Base-by-base conservation (phyloP, 257 asterid species). In the Plectranthus barbatus region DNA sequence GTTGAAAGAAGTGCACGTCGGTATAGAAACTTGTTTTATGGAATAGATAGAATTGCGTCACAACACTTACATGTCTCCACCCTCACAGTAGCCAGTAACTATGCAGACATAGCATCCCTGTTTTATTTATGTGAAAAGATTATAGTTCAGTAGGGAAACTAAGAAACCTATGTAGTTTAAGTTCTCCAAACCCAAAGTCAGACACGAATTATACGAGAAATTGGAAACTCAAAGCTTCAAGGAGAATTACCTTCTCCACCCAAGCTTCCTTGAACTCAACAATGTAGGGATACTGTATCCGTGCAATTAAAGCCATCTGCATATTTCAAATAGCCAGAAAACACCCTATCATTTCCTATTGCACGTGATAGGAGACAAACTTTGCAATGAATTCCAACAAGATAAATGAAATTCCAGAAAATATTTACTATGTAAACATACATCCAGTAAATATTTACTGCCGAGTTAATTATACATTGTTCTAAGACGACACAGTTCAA, bases 61-160 rank as follows among this genome's bases (percentile, higher is more conserved):
- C 34, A 69, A 51, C 60, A 78, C 97, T 87, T 80, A 93, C 99
- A 93, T 87, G 83, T 93, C 99, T 42, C 99, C 99, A 18, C 97
- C 97, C 77, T 93, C 99, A 58, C 99, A 93, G 79, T 90, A 90
- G 62, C 99, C 95, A 17, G 99, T 93, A 50, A 93, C 88, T 67
- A 93, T 93, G 83, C 99, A 93, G 64, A 93, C 99, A 77, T 90
- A 93, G 76, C 99, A 93, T 52, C 99, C 99, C 99, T 90, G 77
- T 61, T 69, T 67, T 52, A 56, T 18, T 61, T 69, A 13, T 75
- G 75, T 40, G 17, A 58, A 40, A 70, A 24, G 19, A 39, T 31
- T 69, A 23, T 29, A 64, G 64, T 31, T 81, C 20, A 59, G 71
- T 36, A 10, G 9, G 2, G 5, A 62, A 64, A 33, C 13, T 14